Percentiles rank a stretch among this genome's conserved stretches.
Evolutionary conservation across 1,284 basidiomycete species (phyloP).

Genomic region (Neonothopanus nambi): DNA sequence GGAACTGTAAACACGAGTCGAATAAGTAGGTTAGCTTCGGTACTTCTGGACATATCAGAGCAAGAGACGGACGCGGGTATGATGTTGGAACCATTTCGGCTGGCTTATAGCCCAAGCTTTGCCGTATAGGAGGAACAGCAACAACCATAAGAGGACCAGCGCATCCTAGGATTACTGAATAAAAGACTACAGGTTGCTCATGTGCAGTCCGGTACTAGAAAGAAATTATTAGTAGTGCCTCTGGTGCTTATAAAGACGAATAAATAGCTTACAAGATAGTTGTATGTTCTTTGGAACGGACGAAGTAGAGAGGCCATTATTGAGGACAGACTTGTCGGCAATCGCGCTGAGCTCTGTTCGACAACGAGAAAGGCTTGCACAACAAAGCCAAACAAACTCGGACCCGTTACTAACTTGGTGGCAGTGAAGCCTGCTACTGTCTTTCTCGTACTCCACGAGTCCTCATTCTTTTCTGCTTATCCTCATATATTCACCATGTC

Average conservation of each 20-base stretch:
- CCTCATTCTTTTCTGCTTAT: slow-evolving; percentile 7
- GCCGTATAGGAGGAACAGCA: slow-evolving; percentile 79
- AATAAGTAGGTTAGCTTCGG: neutral
- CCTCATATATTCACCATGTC: slow-evolving; percentile 43
- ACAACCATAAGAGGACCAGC: slow-evolving; percentile 79
- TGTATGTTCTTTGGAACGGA: slow-evolving; percentile 14
- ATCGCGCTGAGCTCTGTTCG: too few species aligned
- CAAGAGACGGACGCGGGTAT: slow-evolving; percentile 76
- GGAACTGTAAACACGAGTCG: slow-evolving; percentile 26
- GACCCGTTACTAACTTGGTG: too few species aligned
- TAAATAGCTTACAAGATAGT: slow-evolving; percentile 11
- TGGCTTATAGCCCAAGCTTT: slow-evolving; percentile 70
- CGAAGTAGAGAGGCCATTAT: slow-evolving; percentile 15
- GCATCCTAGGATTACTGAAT: slow-evolving; percentile 75
- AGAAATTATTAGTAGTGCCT: slow-evolving; percentile 25
- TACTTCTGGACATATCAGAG: neutral
- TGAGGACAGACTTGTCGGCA: neutral
- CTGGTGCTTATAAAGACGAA: neutral
- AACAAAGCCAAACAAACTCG: neutral
- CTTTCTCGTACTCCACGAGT: slow-evolving; percentile 1
- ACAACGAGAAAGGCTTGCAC: neutral
- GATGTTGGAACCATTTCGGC: slow-evolving; percentile 79
- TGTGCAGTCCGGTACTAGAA: slow-evolving; percentile 73
- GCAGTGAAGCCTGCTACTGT: neutral
- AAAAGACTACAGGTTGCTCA: slow-evolving; percentile 92